These are phyloP conservation scores for Centella asiatica DNA, from an alignment of 129 eudicot species.

Conservation along the genomic window DNA sequence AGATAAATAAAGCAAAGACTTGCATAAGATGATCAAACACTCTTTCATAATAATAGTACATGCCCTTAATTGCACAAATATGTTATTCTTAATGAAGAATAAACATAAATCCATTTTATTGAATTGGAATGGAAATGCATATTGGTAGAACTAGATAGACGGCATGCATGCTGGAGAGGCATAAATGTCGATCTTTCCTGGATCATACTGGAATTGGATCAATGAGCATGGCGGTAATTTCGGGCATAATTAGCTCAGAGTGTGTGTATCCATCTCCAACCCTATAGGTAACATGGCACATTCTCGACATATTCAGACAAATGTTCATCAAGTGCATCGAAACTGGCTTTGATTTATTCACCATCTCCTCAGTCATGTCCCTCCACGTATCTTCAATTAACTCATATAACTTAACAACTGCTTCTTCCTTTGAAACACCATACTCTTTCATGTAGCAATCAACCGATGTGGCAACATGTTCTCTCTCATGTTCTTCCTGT, in stretches of 20 bases:
- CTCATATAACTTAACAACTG: background rate
- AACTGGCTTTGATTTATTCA: background rate
- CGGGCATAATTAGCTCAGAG: background rate
- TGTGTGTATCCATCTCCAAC: slow-evolving; percentile 1
- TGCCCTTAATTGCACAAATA: too few species aligned
- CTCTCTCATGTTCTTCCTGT: background rate
- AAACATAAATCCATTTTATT: too few species aligned
- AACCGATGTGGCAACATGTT: background rate
- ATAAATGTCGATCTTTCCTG: too few species aligned
- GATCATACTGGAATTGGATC: background rate
- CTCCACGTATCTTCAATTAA: background rate
- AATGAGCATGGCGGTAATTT: background rate
- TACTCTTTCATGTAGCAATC: slow-evolving; percentile 8
- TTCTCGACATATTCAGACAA: background rate
- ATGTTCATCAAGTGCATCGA: background rate
- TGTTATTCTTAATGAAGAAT: too few species aligned
- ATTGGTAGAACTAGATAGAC: too few species aligned
- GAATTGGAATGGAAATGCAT: too few species aligned
- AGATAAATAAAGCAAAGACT: too few species aligned
- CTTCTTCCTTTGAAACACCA: slow-evolving; percentile 2
- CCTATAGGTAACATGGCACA: background rate
- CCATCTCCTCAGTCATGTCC: background rate
- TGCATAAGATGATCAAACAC: too few species aligned
- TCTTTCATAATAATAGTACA: too few species aligned
- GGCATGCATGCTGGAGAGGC: too few species aligned